Conservation (phyloP, 2,329 filamentous ascomycete species). For the Pyricularia sp. region DNA sequence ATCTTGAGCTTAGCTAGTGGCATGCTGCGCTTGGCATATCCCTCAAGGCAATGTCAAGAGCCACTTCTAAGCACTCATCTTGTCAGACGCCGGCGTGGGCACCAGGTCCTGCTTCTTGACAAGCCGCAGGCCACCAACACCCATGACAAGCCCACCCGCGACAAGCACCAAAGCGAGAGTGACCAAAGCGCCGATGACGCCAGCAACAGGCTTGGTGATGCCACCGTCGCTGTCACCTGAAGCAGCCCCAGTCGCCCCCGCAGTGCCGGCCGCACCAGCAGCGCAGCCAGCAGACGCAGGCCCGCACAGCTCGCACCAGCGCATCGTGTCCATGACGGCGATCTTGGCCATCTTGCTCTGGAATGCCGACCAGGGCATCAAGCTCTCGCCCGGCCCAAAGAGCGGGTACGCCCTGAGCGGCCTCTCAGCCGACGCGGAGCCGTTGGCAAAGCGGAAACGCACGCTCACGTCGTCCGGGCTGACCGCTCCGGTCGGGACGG, state of each 20-base stretch:
- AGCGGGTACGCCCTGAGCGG: conserved; percentile 42
- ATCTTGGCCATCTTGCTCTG: conserved; percentile 52
- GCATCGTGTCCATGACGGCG: conserved; percentile 50
- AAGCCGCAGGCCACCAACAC: conserved; percentile 33
- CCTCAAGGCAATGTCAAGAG: not conserved
- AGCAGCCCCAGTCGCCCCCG: conserved; percentile 11
- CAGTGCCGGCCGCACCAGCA: conserved; percentile 7
- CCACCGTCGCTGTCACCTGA: conserved; percentile 23
- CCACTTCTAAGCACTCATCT: not conserved
- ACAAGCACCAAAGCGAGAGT: conserved; percentile 41
- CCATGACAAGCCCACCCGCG: conserved; percentile 31
- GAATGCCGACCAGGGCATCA: conserved; percentile 63
- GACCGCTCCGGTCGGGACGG: conserved; percentile 16
- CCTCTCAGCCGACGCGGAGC: conserved; percentile 38
- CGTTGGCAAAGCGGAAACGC: conserved; percentile 54
- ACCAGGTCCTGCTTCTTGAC: conserved; percentile 29
- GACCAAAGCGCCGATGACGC: conserved; percentile 70
- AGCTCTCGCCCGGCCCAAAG: conserved; percentile 45
- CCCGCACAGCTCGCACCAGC: conserved; percentile 71
- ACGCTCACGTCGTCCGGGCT: conserved; percentile 38
- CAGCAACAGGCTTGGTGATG: conserved; percentile 63
- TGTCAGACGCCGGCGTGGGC: not conserved
- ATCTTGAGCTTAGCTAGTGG: not conserved
- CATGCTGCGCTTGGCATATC: not conserved
- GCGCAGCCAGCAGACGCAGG: conserved; percentile 62